These are phyloP conservation scores for Cystofilobasidium capitatum DNA, from an alignment of 768 basidiomycete genomes.

Conservation along the genomic window DNA sequence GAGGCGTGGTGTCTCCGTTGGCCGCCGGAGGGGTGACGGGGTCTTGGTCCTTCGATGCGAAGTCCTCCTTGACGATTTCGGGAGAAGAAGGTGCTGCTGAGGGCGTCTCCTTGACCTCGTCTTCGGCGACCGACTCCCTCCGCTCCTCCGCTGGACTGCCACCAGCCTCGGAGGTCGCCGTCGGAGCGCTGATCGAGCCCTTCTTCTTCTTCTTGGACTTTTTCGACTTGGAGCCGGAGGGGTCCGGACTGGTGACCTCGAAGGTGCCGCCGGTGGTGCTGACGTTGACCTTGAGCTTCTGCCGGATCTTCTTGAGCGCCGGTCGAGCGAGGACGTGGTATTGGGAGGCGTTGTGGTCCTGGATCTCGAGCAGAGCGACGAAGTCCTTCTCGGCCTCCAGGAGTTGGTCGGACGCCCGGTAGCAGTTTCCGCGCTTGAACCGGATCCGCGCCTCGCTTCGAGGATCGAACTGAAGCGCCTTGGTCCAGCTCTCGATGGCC, in stretches of 20 bases:
- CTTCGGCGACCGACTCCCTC: not conserved
- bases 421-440: not conserved
- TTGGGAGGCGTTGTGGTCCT: not conserved
- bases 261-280: not conserved
- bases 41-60: no score
- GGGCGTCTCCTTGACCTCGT: not conserved
- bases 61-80: no score
- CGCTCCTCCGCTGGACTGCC: no score
- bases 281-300: not conserved
- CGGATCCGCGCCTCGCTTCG: not conserved
- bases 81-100: no score
- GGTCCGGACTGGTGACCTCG: not conserved
- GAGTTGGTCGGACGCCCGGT: not conserved
- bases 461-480: not conserved
- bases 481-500: not conserved
- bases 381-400: not conserved
- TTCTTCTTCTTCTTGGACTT: slow-evolving; percentile 9
- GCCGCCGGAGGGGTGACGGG: no score
- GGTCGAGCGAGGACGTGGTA: not conserved
- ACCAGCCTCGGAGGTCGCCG: not conserved
- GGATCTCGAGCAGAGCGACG: not conserved
- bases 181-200: not conserved
- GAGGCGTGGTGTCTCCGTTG: no score
- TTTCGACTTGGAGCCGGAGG: not conserved
- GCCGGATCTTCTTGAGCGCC: not conserved